A percentile compares a stretch with the other conserved stretches of the same genome.
These are phyloP conservation scores for Pseudohalonectria lignicola DNA, from an alignment of 2,329 filamentous ascomycete genomes.

Conservation along the genomic window DNA sequence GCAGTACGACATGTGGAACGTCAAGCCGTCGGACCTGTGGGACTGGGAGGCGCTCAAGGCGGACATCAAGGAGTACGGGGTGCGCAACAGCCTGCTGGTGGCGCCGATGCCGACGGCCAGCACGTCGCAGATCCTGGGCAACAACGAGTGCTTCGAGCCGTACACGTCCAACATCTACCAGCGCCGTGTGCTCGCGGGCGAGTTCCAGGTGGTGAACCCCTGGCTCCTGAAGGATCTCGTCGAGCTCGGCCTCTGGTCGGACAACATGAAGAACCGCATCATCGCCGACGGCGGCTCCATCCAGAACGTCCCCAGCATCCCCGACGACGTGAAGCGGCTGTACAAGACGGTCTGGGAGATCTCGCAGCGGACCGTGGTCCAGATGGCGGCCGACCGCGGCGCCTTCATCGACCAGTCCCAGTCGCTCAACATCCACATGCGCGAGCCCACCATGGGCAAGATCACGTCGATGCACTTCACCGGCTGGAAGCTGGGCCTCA, in stretches of 20 bases:
- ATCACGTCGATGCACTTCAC: constrained; percentile 99
- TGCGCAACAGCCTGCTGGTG: constrained; percentile 90
- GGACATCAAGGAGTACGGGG: constrained; percentile 83
- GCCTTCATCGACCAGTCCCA: constrained; percentile 99
- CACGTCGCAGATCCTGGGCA: constrained; percentile 94
- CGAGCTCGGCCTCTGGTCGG: constrained; percentile 95
- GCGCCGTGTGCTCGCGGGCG: constrained; percentile 90
- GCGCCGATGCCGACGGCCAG: constrained; percentile 97
- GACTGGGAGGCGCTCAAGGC: constrained; percentile 86
- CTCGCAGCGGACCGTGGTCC: constrained; percentile 85
- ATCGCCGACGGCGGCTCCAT: constrained; percentile 94
- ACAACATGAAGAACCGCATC: constrained; percentile 99
- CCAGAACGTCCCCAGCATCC: constrained; percentile 95
- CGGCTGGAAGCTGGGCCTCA: constrained; percentile 97
- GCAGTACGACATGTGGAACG: constrained; percentile 98
- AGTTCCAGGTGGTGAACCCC: constrained; percentile 99
- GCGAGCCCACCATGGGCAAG: constrained; percentile 98
- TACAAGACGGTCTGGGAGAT: constrained; percentile 99
- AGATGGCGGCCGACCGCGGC: constrained; percentile 97
- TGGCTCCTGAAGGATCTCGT: constrained; percentile 98
- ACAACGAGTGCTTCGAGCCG: constrained; percentile 99
- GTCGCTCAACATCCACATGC: constrained; percentile 99
- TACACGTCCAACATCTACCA: constrained; percentile 99
- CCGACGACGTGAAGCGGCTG: constrained; percentile 85
- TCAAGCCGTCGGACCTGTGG: constrained; percentile 89